Conservation (phyloP, 495 filamentous ascomycete genomes). For the Umbilicaria muhlenbergii region DNA sequence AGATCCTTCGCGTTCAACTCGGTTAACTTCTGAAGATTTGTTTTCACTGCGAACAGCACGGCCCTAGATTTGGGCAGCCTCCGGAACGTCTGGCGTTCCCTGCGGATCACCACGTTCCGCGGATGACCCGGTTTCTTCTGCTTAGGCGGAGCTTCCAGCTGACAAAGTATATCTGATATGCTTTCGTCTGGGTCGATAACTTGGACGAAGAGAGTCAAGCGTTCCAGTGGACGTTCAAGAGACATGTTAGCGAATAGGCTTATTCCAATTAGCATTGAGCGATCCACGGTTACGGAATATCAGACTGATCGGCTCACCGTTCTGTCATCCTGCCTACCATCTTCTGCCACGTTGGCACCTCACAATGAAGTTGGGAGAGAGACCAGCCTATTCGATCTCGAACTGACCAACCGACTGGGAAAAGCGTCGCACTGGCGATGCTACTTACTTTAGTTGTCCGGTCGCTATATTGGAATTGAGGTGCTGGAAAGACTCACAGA, state of each 20-base stretch:
- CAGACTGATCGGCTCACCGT: constrained; percentile 24
- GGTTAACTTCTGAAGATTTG: constrained; percentile 29
- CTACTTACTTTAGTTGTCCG: constrained; percentile 12
- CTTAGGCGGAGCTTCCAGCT: constrained; percentile 19
- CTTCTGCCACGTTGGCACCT: constrained; percentile 38
- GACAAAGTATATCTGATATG: constrained; percentile 27
- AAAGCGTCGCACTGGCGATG: constrained; percentile 39
- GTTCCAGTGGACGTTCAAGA: constrained; percentile 32
- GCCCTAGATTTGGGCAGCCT: constrained; percentile 29
- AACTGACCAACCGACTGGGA: constrained; percentile 41
- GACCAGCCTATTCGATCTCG: constrained; percentile 37
- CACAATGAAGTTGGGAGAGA: constrained; percentile 33
- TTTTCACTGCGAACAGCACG: constrained; percentile 40
- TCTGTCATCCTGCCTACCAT: constrained; percentile 34
- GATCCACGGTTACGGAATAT: too few species aligned
- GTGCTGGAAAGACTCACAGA: constrained; percentile 22
- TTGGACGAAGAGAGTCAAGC: constrained; percentile 38
- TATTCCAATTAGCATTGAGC: not conserved
- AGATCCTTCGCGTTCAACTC: constrained; percentile 30
- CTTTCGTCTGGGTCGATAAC: constrained; percentile 26
- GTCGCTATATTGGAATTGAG: not conserved
- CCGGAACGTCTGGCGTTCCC: constrained; percentile 40
- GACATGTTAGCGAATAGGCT: constrained; percentile 35
- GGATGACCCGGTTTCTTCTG: constrained; percentile 21
- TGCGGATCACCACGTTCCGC: constrained; percentile 30